Base-by-base conservation (phyloP, 2,329 filamentous ascomycete genomes). In the Elsinoe arachidis region DNA sequence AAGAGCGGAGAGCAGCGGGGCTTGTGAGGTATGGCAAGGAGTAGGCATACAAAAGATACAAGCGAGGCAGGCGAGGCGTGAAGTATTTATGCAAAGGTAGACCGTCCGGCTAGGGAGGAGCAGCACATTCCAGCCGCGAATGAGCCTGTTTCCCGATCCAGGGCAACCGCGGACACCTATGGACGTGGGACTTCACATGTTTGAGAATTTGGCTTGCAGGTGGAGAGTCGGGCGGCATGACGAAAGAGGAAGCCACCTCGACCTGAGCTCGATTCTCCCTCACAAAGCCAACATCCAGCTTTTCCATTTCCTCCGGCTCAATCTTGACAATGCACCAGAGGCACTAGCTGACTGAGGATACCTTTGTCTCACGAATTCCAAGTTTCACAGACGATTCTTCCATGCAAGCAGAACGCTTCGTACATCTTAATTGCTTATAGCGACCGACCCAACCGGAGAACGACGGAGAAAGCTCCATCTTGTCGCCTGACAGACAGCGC, bases 221-320 rank as follows among this genome's bases (percentile, higher is more conserved):
- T 30, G 26, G 26, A 30, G 26, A 30, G 5, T 30, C 15, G 39
- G 39, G 14, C 51, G 51, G 33, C 26, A 39, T 56, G 54, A 56
- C 54, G 54, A 56, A 56, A 56, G 54, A 47, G 54, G 54, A 55
- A 55, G 53, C 53, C 53, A 30, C 23, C 26, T 34, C 46, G 46
- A 34, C 15, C 26, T 19, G 17, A 39, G 37, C 37, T 39, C 37
- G 7, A 5, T 19, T 19, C 14, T 39, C 37, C 37, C 14, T 51
- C 46, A 51, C 46, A 10, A 34, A 15, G 46, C 46, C 49, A 46
- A 37, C 49, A 19, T 26, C 49, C 49, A 53, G 49, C 49, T 53
- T 53, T 53, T 53, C 34, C 49, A 53, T 14, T 39, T 39, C 33
- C 49, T 34, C 15, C 35, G 46, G 2, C 11, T 34, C 21, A 30